Evolutionary conservation across 345 rosid genomes (phyloP), one percentile per base, ranked within the genome.

Genomic region (Draba incana): DNA sequence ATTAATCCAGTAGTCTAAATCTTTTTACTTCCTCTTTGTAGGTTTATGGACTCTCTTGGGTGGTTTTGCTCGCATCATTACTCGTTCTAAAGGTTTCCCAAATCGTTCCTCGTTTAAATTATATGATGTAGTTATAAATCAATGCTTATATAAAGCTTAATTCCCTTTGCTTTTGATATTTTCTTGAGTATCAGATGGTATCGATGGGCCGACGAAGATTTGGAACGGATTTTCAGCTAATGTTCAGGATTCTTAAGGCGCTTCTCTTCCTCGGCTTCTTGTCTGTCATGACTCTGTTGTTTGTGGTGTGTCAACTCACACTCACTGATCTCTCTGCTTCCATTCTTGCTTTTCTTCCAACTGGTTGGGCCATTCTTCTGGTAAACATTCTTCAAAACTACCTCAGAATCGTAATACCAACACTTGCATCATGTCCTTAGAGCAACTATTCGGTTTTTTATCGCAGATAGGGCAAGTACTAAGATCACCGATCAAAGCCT

Each of bases 41-140:
- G 98, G 92, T 91, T 43, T 91, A 94, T 75, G 95, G 91, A 57
- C 80, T 91, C 57, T 94, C 99, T 61, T 94, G 99, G 99, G 68
- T 72, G 30, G 90, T 89, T 55, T 73, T 94, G 84, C 42, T 87
- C 58, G 64, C 82, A 27, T 77, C 74, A 71, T 89, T 94, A 33
- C 71, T 87, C 23, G 95, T 85, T 57, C 66, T 94, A 31, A 94
- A 94, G 99, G 99, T 94, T 77, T 47, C 73, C 45, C 49, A 60
- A 14, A 47, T 53, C 30, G 23, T 20, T 54, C 46, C 15, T 48
- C 3, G 5, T 68, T 68, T 52, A 20, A 20, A 4, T 11, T 42
- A 44, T 25, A 9, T 39, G 49, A 7, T 37, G 33, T 39, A 44
- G 41, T 66, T 31, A 55, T 27, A 4, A 41, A 57, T 43, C 49